Base-by-base conservation (phyloP, 129 eudicot genomes). In the Artemisia argyi region DNA sequence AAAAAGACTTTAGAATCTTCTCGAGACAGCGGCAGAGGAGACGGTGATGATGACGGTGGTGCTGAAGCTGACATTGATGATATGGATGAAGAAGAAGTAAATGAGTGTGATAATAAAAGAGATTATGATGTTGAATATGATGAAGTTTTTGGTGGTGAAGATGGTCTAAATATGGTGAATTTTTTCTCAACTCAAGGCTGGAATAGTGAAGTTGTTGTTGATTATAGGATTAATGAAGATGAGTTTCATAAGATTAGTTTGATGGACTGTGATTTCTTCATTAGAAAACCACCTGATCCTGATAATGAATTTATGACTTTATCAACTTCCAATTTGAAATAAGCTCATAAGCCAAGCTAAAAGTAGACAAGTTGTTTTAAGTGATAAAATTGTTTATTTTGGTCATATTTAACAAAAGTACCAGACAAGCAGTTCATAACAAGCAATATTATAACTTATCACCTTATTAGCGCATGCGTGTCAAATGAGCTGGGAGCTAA, bases 281-380 rank as follows among this genome's bases (percentile, higher is more conserved):
- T 95, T 18, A 72, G 97, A 46, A 95, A 86, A 71, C 94, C 97
- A 11, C 99, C 97, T 67, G 97, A 95, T 44, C 97, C 97, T 16
- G 99, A 94, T 67, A 77, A 76, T 32, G 94, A 91, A 96, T 91
- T 55, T 95, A 84, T 47, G 99, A 0, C 5, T 5, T 32, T 32
- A 32, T 32, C 39, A 32, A 32, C 39, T 35, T 35, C 42, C 42
- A 35, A 35, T 6, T 0, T 6, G 8, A 35, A 35, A 35, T 35
- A 35, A 35, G 42, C 8, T 30, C 35, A 30, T 30, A 30, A 30
- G 35, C 35, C 35, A 30, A 30, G 5, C 35, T 30, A 30, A 30
- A 30, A 35, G 42, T 35, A 35, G 7, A 35, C 42, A 35, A 6
- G 6, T 35, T 5, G 1, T 35, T 35, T 35, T 35, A 9, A 35